Percentiles rank a stretch among this genome's conserved stretches.
These are phyloP conservation scores for Cordyceps cicadae DNA, from an alignment of 2,329 filamentous ascomycete genomes.

Conservation along the genomic window DNA sequence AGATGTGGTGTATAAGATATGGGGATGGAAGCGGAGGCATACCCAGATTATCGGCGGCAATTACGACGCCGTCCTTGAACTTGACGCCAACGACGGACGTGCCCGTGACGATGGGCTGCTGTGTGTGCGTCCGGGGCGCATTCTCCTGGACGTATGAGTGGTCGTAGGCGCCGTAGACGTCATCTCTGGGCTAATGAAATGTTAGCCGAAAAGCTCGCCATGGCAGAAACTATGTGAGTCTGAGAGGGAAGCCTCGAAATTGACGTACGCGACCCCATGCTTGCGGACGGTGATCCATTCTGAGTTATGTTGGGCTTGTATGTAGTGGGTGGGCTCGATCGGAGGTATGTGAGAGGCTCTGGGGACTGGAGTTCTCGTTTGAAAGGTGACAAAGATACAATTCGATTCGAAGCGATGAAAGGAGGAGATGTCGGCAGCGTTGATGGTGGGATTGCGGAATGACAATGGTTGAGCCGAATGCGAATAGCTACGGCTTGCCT, in stretches of 20 bases:
- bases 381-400: background rate
- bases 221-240: background rate
- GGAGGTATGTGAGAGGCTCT: background rate
- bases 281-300: slow-evolving; percentile 66
- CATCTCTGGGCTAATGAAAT: slow-evolving; percentile 80
- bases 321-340: background rate
- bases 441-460: slow-evolving; percentile 4
- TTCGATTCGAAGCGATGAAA: background rate
- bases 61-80: slow-evolving; percentile 92
- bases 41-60: slow-evolving; percentile 96
- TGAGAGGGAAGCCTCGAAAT: background rate
- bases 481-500: slow-evolving; percentile 2
- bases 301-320: slow-evolving; percentile 13
- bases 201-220: background rate
- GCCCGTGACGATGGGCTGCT: slow-evolving; percentile 88
- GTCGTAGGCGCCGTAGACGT: slow-evolving; percentile 93
- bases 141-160: slow-evolving; percentile 67
- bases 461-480: background rate
- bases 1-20: background rate
- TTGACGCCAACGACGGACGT: slow-evolving; percentile 93
- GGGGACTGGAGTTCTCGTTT: background rate
- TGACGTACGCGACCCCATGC: slow-evolving; percentile 61
- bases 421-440: background rate
- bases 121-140: slow-evolving; percentile 75
- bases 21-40: slow-evolving; percentile 20